Base-by-base conservation (phyloP, 768 basidiomycete genomes). In the Trichaptum fuscoviolaceum region DNA sequence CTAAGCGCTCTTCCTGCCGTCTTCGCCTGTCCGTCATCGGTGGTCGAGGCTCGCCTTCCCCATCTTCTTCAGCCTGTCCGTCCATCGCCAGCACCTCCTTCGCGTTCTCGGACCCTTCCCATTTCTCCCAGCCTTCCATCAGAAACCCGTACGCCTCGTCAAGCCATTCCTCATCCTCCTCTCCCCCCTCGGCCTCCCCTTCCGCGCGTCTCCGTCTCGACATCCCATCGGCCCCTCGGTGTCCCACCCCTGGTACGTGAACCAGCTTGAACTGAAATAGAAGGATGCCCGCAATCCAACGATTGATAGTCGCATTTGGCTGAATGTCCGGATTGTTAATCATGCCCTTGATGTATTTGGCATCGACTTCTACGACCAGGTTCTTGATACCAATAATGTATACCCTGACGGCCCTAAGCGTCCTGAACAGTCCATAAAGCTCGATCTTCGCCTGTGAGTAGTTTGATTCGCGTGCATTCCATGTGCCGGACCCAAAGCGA, bases 271-370 rank as follows among this genome's bases (percentile, higher is more conserved):
- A 79, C 36, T 76, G 67, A 66, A 79, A 82, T 0, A 80, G 65
- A 0, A 77, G 70, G 17, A 83, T 81, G 0, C 69, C 75, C 0
- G 75, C 74, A 35, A 83, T 80, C 82, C 82, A 83, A 8, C 77
- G 62, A 58, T 82, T 83, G 1, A 81, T 74, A 0, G 75, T 67
- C 2, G 77, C 73, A 42, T 73, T 79, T 0, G 80, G 80, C 2
- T 77, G 74, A 0, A 78, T 67, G 26, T 80, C 77, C 0, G 78
- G 79, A 35, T 79, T 77, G 27, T 77, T 77, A 0, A 81, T 64
- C 79, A 81, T 82, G 0, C 76, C 76, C 52, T 75, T 75, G 18
- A 79, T 72, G 58, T 75, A 79, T 18, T 73, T 74, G 0, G 75
- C 73, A 34, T 79, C 42, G 52, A 72, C 35, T 64, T 80, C 75